Evolutionary conservation across 1,284 basidiomycete genomes (phyloP).

Genomic region (Schizophyllum amplum): DNA sequence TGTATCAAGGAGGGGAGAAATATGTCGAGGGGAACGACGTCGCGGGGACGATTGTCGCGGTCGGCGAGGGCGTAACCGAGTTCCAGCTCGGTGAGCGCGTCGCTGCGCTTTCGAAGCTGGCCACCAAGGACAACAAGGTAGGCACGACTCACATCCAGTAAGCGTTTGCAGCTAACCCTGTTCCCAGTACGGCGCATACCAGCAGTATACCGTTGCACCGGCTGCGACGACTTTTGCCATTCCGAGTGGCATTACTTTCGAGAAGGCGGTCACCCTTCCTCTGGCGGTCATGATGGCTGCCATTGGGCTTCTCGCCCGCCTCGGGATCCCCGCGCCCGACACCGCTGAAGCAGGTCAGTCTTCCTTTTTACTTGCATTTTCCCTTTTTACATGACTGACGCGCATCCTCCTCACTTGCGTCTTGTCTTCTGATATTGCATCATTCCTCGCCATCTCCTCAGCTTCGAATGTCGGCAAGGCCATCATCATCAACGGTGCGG

Average conservation of each 20-base stretch:
- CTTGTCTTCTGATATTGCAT: too few species aligned
- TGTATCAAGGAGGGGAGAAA: slow-evolving; percentile 5
- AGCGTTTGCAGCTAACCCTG: background rate
- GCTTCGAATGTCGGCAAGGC: background rate
- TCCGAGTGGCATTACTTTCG: background rate
- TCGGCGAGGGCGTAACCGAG: slow-evolving; percentile 24
- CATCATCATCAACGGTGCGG: background rate
- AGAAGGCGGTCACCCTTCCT: background rate
- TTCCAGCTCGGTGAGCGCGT: slow-evolving; percentile 35
- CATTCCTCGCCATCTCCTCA: background rate
- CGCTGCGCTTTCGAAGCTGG: slow-evolving; percentile 9
- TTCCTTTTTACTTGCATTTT: background rate
- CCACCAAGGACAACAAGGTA: background rate
- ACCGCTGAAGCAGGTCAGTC: background rate
- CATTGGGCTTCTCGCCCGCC: background rate
- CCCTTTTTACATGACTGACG: background rate
- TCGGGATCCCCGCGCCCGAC: background rate
- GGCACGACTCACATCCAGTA: background rate
- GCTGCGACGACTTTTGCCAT: background rate
- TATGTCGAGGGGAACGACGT: slow-evolving; percentile 27
- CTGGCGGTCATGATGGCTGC: background rate
- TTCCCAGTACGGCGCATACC: background rate
- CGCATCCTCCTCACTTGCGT: too few species aligned
- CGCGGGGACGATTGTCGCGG: slow-evolving; percentile 28
- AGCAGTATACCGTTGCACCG: background rate